phyloP scores from a whole-genome alignment of 805 yeast genomes.

The Tetrapisispora iriomotensis region DNA sequence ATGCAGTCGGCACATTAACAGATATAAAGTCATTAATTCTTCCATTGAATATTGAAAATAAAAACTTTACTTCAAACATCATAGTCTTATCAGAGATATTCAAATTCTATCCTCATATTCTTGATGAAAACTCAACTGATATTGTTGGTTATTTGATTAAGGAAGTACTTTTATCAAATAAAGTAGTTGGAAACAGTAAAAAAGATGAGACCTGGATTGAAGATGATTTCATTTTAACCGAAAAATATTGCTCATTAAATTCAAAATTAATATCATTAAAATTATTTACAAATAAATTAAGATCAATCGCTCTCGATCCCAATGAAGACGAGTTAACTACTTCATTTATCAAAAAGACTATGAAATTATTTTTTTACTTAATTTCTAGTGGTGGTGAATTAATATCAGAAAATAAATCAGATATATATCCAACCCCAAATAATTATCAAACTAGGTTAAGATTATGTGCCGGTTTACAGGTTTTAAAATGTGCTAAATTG shows the following conservation, averaged over 20 bases:
- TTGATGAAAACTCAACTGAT: constrained; percentile 47
- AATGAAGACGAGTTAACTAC: constrained; percentile 32
- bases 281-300: constrained; percentile 51
- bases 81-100: constrained; percentile 53
- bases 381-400: constrained; percentile 75
- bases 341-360: constrained; percentile 48
- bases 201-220: constrained; percentile 38
- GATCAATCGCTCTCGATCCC: constrained; percentile 26
- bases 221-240: constrained; percentile 27
- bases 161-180: constrained; percentile 49
- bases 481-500: constrained; percentile 54
- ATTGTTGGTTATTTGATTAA: constrained; percentile 52
- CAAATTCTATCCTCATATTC: constrained; percentile 35
- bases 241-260: constrained; percentile 29
- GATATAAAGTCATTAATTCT: constrained; percentile 35
- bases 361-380: constrained; percentile 56
- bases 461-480: constrained; percentile 53
- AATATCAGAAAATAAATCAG: constrained; percentile 34
- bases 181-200: constrained; percentile 24
- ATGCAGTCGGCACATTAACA: constrained; percentile 33
- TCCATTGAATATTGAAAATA: constrained; percentile 38
- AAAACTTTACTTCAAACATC: constrained; percentile 43
- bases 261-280: constrained; percentile 46
- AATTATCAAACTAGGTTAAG: constrained; percentile 52
- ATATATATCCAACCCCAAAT: constrained; percentile 51